These are phyloP conservation scores for Acanthochlamys bracteata DNA, from an alignment of 106 monocot species.

Conservation along the genomic window DNA sequence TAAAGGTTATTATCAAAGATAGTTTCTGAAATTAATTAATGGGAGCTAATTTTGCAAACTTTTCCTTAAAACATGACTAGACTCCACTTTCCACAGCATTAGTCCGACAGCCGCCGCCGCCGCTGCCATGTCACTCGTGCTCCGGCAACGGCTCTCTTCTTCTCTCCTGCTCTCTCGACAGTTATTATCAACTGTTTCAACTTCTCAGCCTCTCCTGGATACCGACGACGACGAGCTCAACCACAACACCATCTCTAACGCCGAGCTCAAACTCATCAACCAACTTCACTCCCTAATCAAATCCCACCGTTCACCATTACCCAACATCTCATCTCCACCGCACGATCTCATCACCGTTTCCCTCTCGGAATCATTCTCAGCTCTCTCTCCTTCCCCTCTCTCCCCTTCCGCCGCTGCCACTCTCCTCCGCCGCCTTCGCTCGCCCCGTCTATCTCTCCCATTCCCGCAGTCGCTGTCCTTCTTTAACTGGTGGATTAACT, in stretches of 20 bases:
- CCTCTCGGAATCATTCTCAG: constrained; percentile 26
- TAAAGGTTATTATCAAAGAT: too few species aligned
- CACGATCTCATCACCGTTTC: constrained; percentile 28
- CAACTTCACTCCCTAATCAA: constrained; percentile 26
- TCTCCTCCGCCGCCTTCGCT: constrained; percentile 34
- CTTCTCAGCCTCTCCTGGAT: neutral
- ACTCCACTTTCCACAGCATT: too few species aligned
- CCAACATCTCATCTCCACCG: constrained; percentile 14
- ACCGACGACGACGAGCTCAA: neutral
- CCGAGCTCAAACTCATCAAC: constrained; percentile 32
- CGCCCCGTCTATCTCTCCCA: constrained; percentile 42
- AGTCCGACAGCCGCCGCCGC: too few species aligned
- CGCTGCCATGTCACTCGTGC: too few species aligned
- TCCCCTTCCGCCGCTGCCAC: constrained; percentile 2
- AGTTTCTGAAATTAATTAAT: too few species aligned
- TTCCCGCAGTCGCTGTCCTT: constrained; percentile 54
- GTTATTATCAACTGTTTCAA: too few species aligned
- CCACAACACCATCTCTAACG: neutral
- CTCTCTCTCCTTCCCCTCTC: constrained; percentile 9
- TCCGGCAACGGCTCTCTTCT: too few species aligned
- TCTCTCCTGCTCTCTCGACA: neutral
- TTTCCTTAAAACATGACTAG: too few species aligned
- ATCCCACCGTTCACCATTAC: constrained; percentile 30
- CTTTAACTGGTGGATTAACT: constrained; percentile 55
- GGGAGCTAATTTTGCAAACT: too few species aligned